phyloP scores from a whole-genome alignment of 352 stramenopile species.

The Phytophthora sansomeana region DNA sequence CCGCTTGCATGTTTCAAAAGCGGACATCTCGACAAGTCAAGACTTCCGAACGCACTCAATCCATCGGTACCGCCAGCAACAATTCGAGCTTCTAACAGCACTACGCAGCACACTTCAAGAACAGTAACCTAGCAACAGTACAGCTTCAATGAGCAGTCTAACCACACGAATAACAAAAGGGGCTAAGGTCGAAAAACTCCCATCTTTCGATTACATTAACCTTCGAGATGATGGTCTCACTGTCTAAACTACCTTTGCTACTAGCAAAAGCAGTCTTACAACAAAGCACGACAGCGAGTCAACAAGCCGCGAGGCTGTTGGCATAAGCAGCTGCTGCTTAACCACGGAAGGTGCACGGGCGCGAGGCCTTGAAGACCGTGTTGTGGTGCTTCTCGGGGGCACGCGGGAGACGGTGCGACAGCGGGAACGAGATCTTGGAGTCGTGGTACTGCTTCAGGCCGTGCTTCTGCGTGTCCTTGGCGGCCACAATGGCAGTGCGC shows the following conservation, averaged over 20 bases:
- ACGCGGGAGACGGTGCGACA: conserved; percentile 96
- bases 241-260: background rate
- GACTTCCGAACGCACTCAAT: conserved; percentile 33
- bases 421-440: conserved; percentile 98
- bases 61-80: conserved; percentile 32
- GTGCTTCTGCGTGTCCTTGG: conserved; percentile 96
- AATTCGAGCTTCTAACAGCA: conserved; percentile 21
- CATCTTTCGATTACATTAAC: conserved; percentile 52
- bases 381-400: conserved; percentile 95
- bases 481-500: conserved; percentile 95
- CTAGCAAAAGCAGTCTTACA: background rate
- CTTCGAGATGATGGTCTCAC: conserved; percentile 16
- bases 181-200: conserved; percentile 48
- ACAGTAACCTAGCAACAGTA: conserved; percentile 1
- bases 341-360: conserved; percentile 98
- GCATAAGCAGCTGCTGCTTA: conserved; percentile 71
- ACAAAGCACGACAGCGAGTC: conserved; percentile 2
- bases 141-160: background rate
- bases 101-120: conserved; percentile 10
- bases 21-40: background rate
- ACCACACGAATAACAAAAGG: background rate
- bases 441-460: conserved; percentile 98
- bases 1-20: conserved; percentile 1
- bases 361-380: conserved; percentile 96
- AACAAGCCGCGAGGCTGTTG: conserved; percentile 21